A percentile compares a stretch with the other conserved stretches of the same genome.
These are phyloP conservation scores for Penicillium sp. DNA, from an alignment of 2,329 filamentous ascomycete genomes.

Conservation along the genomic window DNA sequence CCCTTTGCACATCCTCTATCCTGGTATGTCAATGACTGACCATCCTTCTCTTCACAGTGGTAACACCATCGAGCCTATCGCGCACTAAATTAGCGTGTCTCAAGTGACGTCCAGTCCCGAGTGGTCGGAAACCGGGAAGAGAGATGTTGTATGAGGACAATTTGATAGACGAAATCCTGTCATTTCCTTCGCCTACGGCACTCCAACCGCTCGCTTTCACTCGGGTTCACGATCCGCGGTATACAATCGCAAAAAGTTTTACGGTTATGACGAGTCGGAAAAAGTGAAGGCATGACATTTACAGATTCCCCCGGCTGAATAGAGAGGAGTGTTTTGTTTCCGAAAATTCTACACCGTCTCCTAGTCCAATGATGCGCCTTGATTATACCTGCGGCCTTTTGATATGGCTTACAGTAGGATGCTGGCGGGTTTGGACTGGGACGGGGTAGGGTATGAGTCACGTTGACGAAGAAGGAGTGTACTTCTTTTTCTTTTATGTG, in stretches of 20 bases:
- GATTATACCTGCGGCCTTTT: conserved; percentile 13
- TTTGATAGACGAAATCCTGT: conserved; percentile 14
- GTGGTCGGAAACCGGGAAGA: conserved; percentile 18
- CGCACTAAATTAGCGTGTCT: conserved; percentile 42
- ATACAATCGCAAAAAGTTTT: conserved; percentile 35
- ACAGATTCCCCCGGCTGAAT: conserved; percentile 39
- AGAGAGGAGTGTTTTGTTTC: conserved; percentile 36
- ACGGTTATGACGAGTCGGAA: conserved; percentile 39
- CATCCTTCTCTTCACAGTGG: conserved; percentile 40
- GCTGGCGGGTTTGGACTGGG: conserved; percentile 17
- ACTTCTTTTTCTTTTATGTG: conserved; percentile 39
- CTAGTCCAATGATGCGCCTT: conserved; percentile 26
- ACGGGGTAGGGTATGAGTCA: conserved; percentile 32
- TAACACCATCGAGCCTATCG: conserved; percentile 55
- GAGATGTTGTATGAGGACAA: conserved; percentile 23
- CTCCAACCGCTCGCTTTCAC: conserved; percentile 29
- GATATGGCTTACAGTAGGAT: conserved; percentile 7
- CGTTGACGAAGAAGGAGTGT: conserved; percentile 37
- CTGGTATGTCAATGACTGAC: conserved; percentile 6
- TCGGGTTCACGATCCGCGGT: conserved; percentile 30
- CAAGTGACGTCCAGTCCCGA: conserved; percentile 27
- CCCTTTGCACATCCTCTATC: background rate
- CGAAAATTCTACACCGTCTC: conserved; percentile 27
- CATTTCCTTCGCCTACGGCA: conserved; percentile 15
- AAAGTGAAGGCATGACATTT: conserved; percentile 37